These are phyloP conservation scores for Umbelopsis sp. DNA, from an alignment of 192 early-diverging fungal genomes.

Conservation along the genomic window DNA sequence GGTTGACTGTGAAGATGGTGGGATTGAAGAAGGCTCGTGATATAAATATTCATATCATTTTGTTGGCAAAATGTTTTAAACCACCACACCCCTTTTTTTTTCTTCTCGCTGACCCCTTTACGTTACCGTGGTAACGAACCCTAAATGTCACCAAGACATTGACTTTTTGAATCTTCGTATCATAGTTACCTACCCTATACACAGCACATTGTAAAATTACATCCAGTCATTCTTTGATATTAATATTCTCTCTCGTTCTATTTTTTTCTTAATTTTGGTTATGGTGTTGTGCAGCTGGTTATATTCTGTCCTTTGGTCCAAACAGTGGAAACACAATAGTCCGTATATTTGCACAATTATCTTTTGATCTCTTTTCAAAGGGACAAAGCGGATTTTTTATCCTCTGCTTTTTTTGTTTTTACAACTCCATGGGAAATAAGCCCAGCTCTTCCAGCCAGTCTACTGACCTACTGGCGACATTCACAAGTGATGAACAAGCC, in stretches of 20 bases:
- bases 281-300: neutral
- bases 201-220: slow-evolving; percentile 13
- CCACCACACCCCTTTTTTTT: neutral
- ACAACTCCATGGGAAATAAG: neutral
- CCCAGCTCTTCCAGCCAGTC: neutral
- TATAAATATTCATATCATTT: neutral
- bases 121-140: neutral
- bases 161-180: neutral
- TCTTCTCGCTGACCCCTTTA: neutral
- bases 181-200: neutral
- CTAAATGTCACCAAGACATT: neutral
- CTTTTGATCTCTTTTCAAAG: no score
- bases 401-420: neutral
- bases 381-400: neutral
- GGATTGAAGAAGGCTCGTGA: slow-evolving; percentile 7
- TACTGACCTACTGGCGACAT: neutral
- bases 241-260: neutral
- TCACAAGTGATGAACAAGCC: neutral
- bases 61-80: neutral
- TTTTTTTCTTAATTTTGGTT: neutral
- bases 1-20: slow-evolving; percentile 24
- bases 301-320: no score
- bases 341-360: neutral
- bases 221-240: neutral
- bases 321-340: neutral